These are phyloP conservation scores for Coemansia sp. DNA, from an alignment of 192 early-diverging fungal species.

Conservation along the genomic window DNA sequence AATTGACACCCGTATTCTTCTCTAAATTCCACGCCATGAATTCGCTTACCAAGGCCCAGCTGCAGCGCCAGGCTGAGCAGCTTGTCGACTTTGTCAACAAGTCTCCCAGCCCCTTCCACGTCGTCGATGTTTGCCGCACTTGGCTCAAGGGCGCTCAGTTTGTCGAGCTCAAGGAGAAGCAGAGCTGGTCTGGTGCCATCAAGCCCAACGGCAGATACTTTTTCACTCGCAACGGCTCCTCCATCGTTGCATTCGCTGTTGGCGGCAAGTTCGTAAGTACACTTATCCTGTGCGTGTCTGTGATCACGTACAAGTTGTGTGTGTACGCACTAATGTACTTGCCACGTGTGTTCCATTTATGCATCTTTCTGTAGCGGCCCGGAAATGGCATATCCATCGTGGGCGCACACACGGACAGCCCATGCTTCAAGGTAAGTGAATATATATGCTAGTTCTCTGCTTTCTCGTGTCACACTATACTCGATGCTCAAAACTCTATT, in stretches of 20 bases:
- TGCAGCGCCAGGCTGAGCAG: constrained; percentile 57
- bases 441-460: background rate
- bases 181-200: constrained; percentile 75
- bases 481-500: constrained; percentile 6
- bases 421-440: constrained; percentile 73
- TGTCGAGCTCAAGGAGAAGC: constrained; percentile 86
- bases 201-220: constrained; percentile 89
- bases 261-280: constrained; percentile 76
- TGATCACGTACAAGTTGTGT: background rate
- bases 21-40: constrained; percentile 16
- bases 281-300: background rate
- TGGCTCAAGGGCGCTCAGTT: constrained; percentile 80
- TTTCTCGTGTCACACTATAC: constrained; percentile 5
- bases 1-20: background rate
- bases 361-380: constrained; percentile 52
- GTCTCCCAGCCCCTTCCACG: constrained; percentile 96
- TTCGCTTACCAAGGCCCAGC: constrained; percentile 50
- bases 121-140: constrained; percentile 75
- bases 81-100: constrained; percentile 90
- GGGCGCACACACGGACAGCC: constrained; percentile 97
- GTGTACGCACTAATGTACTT: background rate
- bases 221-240: constrained; percentile 91
- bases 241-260: constrained; percentile 91
- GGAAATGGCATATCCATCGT: constrained; percentile 90
- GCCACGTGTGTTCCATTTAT: constrained; percentile 3